Percentiles rank a stretch among this genome's conserved stretches.
phyloP scores from a whole-genome alignment of 2,329 filamentous ascomycete species.

The Aspergillus brasiliensis region DNA sequence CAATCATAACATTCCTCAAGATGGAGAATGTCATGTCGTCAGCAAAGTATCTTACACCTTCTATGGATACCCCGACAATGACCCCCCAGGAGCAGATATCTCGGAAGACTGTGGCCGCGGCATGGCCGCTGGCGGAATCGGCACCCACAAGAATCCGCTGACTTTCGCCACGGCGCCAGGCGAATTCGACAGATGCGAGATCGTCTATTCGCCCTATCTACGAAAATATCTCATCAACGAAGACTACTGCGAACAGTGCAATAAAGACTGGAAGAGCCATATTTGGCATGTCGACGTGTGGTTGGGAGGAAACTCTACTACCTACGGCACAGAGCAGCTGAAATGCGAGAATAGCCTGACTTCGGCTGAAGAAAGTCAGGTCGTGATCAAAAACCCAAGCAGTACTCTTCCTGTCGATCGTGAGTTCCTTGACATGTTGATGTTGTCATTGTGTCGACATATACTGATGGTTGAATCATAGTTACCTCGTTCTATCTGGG shows the following conservation, averaged over 20 bases:
- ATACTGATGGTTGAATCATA: conserved; percentile 1
- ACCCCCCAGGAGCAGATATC: conserved; percentile 38
- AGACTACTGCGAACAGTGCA: conserved; percentile 39
- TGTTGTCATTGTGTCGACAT: neutral
- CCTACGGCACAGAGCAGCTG: conserved; percentile 37
- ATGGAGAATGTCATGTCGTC: conserved; percentile 3
- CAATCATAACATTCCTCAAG: neutral
- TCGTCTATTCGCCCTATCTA: conserved; percentile 49
- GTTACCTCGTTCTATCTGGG: conserved; percentile 13
- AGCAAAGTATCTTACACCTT: conserved; percentile 40
- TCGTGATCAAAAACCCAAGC: conserved; percentile 35
- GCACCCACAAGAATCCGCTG: conserved; percentile 47
- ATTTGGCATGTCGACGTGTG: conserved; percentile 43
- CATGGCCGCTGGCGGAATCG: conserved; percentile 44
- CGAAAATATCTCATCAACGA: conserved; percentile 48
- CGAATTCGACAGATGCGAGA: conserved; percentile 47
- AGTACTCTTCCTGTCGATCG: conserved; percentile 35
- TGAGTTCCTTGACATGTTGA: conserved; percentile 21
- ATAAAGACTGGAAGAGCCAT: conserved; percentile 26
- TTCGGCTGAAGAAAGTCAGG: conserved; percentile 24
- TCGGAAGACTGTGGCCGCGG: conserved; percentile 42
- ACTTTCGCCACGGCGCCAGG: conserved; percentile 48
- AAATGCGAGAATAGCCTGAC: conserved; percentile 42
- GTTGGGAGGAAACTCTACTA: conserved; percentile 35
- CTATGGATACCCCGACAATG: conserved; percentile 46